Percentiles rank a stretch among this genome's conserved stretches.
Evolutionary conservation across 805 yeast genomes (phyloP).

Genomic region (Allodekkera sacchari): DNA sequence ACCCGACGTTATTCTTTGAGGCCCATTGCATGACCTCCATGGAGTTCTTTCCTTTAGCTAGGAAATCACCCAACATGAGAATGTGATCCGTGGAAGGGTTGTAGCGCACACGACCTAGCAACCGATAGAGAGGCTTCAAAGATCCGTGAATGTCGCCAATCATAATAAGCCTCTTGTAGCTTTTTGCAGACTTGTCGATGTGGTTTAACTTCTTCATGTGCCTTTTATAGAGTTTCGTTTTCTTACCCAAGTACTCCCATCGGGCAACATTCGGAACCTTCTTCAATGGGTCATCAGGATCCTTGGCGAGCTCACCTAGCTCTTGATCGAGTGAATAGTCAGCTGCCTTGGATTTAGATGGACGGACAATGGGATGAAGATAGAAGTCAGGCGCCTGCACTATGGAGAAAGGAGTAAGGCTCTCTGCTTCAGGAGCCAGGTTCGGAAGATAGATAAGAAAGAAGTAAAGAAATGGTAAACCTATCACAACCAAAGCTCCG

Average conservation of each 20-base stretch:
- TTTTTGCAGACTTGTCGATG: constrained; percentile 2
- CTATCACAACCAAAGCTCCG: constrained; percentile 7
- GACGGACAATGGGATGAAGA: constrained; percentile 23
- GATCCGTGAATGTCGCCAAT: constrained; percentile 91
- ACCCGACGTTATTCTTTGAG: constrained; percentile 49
- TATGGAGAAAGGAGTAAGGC: constrained; percentile 17
- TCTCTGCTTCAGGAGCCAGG: constrained; percentile 24
- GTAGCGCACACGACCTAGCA: constrained; percentile 44
- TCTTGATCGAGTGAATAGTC: constrained; percentile 15
- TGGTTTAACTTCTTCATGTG: constrained; percentile 13
- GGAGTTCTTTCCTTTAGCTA: constrained; percentile 78
- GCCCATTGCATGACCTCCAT: constrained; percentile 59
- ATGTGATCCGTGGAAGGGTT: constrained; percentile 45
- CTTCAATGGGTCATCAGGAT: constrained; percentile 21
- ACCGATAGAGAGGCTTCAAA: constrained; percentile 40
- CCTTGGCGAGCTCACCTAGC: constrained; percentile 6
- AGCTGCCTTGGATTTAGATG: constrained; percentile 5
- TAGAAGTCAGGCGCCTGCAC: constrained; percentile 16
- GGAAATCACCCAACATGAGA: constrained; percentile 74
- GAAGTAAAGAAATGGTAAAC: constrained; percentile 19
- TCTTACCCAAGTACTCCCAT: constrained; percentile 12
- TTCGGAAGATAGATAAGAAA: constrained; percentile 23
- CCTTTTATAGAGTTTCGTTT: constrained; percentile 11
- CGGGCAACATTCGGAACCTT: constrained; percentile 16
- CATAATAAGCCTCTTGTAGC: constrained; percentile 44